Evolutionary conservation across 257 asterid species (phyloP).

Genomic region (Ehretia macrophylla): DNA sequence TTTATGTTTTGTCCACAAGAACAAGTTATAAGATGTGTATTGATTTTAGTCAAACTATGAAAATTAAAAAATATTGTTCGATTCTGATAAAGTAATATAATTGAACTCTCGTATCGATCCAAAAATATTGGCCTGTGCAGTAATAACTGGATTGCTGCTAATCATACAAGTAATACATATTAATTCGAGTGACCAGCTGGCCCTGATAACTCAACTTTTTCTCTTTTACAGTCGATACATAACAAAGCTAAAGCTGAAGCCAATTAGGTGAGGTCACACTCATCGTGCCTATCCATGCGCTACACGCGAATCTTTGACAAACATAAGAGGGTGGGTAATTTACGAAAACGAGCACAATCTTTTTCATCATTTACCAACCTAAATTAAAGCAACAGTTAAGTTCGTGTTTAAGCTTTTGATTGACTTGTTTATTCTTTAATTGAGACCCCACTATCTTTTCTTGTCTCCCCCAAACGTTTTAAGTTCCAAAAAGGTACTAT

Average conservation of each 20-base stretch:
- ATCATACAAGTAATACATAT: slow-evolving; percentile 6
- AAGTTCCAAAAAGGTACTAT: not conserved
- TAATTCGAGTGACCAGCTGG: not conserved
- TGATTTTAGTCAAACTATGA: too few relatives aligned
- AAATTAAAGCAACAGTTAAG: slow-evolving; percentile 6
- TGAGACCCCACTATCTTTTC: slow-evolving; percentile 13
- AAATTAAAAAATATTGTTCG: too few relatives aligned
- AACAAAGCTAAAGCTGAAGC: slow-evolving; percentile 16
- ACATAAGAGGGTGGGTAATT: slow-evolving; percentile 13
- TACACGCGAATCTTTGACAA: slow-evolving; percentile 46
- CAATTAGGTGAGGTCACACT: slow-evolving; percentile 30
- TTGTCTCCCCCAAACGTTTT: slow-evolving; percentile 1
- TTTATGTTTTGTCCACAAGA: too few relatives aligned
- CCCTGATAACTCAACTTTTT: too few relatives aligned
- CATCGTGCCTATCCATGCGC: slow-evolving; percentile 33
- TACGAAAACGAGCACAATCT: slow-evolving; percentile 2
- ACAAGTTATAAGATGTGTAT: too few relatives aligned
- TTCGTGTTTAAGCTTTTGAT: slow-evolving; percentile 3
- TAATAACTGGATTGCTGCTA: slow-evolving; percentile 15
- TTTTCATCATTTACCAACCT: slow-evolving; percentile 23
- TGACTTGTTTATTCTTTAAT: slow-evolving; percentile 1
- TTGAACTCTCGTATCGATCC: too few relatives aligned
- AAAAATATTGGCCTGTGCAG: slow-evolving; percentile 5
- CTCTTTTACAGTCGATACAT: slow-evolving; percentile 2
- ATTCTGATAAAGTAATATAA: too few relatives aligned